Evolutionary conservation across 148 eudicot genomes (phyloP), one percentile per base, ranked within the genome.

Genomic region (Chenopodium quinoa): DNA sequence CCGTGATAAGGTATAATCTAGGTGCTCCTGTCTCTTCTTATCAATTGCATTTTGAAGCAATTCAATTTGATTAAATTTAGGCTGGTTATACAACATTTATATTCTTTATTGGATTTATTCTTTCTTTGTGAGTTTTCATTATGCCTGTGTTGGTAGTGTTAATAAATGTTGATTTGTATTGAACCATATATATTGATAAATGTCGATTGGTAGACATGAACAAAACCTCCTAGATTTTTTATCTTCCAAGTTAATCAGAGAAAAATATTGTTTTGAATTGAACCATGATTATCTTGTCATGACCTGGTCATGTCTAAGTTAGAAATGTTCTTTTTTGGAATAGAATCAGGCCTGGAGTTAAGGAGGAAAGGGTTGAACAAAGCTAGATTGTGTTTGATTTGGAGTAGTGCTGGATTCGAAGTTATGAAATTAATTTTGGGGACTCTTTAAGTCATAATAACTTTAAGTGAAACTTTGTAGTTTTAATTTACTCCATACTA

Each of bases 1-100:
- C 32, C 93, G 97, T 40, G 97, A 97, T 60, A 97, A 92, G 97
- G 99, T 97, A 90, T 54, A 52, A 29, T 62, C 72, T 79, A 31
- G 25, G 34, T 50, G 75, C 23, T 44, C 16, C 37, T 74, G 20
- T 7, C 52, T 27, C n/a, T 78, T 17, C 6, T 47, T 73, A 2
- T 40, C 22, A 44, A 19, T 7, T n/a, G 19, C 29, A 32, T 5
- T 46, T 73, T 80, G 6, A 10, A 46, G 65, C 17, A 63, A n/a
- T 34, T 12, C 1, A 44, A 8, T 65, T 66, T 78, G 37, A 29
- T 40, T 79, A 56, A 19, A 16, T 80, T 81, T 67, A 16, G 32
- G 83, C 23, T 29, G n/a, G 63, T 29, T 65, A 7, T 29, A 5
- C 19, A 63, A 10, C 4, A 14, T 47, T 47, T 72, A 8, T 80